phyloP scores from a whole-genome alignment of 176 grass and related monocot species.

The Cocos nucifera region DNA sequence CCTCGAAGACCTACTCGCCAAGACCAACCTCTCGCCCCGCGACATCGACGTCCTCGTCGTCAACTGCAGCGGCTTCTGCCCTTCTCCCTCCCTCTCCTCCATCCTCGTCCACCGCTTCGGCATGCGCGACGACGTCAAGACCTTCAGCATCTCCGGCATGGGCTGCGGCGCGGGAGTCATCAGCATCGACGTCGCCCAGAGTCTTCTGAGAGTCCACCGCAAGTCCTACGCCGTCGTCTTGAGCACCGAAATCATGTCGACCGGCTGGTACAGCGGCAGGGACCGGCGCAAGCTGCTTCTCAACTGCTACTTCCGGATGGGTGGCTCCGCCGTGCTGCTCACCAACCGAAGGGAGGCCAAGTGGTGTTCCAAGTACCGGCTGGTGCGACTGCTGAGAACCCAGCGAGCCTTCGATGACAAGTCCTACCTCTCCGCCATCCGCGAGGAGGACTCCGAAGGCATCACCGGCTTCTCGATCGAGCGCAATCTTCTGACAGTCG shows the following conservation, averaged over 20 bases:
- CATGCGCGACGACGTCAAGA: conserved; percentile 43
- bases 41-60: conserved; percentile 54
- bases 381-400: conserved; percentile 42
- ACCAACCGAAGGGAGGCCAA: conserved; percentile 4
- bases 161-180: conserved; percentile 53
- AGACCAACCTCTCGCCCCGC: conserved; percentile 26
- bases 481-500: conserved; percentile 33
- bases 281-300: conserved; percentile 63
- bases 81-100: conserved; percentile 47
- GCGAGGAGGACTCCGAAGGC: conserved; percentile 62
- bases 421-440: conserved; percentile 39
- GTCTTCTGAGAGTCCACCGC: conserved; percentile 17
- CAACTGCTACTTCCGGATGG: conserved; percentile 75
- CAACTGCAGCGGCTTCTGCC: conserved; percentile 50
- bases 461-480: conserved; percentile 60
- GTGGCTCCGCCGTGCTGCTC: conserved; percentile 49
- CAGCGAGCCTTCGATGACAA: conserved; percentile 39
- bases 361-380: conserved; percentile 35
- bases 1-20: conserved; percentile 46
- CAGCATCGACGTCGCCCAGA: conserved; percentile 39
- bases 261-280: conserved; percentile 57
- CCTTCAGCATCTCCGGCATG: conserved; percentile 70
- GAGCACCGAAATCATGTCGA: conserved; percentile 67
- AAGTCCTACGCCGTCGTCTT: conserved; percentile 40
- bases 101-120: conserved; percentile 35